Evolutionary conservation across 108 stramenopile species (phyloP), one percentile per base, ranked within the genome.

Genomic region (Mediolabrus comicus): DNA sequence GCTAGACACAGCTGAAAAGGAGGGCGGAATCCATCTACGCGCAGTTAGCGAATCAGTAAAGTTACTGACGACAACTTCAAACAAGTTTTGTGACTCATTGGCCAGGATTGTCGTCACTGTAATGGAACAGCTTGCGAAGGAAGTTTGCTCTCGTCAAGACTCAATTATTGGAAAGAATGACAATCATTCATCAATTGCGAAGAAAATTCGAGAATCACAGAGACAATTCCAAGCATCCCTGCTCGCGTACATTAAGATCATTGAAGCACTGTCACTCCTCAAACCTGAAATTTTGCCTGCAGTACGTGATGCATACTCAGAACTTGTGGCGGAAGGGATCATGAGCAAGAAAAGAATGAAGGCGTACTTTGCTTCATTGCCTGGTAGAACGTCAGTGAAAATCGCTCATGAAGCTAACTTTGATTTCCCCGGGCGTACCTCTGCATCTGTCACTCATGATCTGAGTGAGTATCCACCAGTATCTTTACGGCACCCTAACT

Each of bases 261-360:
- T 95, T 17, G 91, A 95, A 75, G 83, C 91, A 7, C 59, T 95
- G 57, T 79, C 87, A n/a, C 72, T 88, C 14, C 79, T 95, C 26
- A 91, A 90, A 71, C 94, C 91, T 4, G 81, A 86, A n/a, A 80
- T 91, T 28, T 70, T 95, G 9, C 87, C 89, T 17, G 88, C 90
- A 25, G 79, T 95, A 26, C 84, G 94, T 35, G 90, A 92, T 65
- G 88, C 90, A 0, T 95, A 95, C 53, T 81, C 91, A 0, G 90
- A 92, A 49, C 84, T 91, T 71, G 94, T 95, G 13, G 85, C 90
- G 4, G 89, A 91, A 67, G 91, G 94, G 11, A 90, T 95, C 56
- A 74, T 92, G 66, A 92, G 91, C 84, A 92, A 92, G 62, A 95
- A 92, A 52, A 64, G 88, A 58, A 88, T 91, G 87, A 95, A 92